phyloP scores from a whole-genome alignment of 768 basidiomycete species.

The Panellus pusillus region DNA sequence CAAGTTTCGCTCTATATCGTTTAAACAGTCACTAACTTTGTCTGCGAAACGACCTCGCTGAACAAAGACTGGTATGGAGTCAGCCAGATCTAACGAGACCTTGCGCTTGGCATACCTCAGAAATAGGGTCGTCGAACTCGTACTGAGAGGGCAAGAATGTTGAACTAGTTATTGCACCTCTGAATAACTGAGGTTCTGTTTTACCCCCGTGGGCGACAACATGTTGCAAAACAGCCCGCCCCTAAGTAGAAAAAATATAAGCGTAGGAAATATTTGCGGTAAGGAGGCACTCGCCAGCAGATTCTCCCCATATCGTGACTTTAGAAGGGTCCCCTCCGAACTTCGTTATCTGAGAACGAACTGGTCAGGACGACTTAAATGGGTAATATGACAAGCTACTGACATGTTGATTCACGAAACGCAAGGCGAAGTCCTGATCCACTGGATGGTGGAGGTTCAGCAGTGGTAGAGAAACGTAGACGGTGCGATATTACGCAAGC shows the following conservation, averaged over 20 bases:
- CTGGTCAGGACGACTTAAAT: neutral
- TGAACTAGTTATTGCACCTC: constrained; percentile 34
- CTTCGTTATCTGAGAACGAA: constrained; percentile 14
- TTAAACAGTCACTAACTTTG: constrained; percentile 17
- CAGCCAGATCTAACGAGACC: neutral
- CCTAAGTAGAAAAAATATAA: constrained; percentile 17
- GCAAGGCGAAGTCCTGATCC: constrained; percentile 33
- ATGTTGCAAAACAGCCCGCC: constrained; percentile 34
- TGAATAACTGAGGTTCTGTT: constrained; percentile 33
- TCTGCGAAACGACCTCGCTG: constrained; percentile 22
- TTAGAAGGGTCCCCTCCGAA: constrained; percentile 26
- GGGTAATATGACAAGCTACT: neutral
- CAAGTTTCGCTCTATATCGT: neutral
- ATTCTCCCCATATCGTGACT: constrained; percentile 29
- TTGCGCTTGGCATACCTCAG: constrained; percentile 18
- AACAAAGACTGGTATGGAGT: constrained; percentile 17
- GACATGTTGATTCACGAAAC: constrained; percentile 34
- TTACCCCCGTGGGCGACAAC: constrained; percentile 32
- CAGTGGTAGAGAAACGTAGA: neutral
- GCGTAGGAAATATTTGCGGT: neutral
- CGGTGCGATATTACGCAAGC: constrained; percentile 23
- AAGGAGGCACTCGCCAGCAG: constrained; percentile 15
- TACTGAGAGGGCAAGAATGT: constrained; percentile 36
- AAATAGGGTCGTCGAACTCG: constrained; percentile 30
- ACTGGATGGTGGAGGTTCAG: constrained; percentile 20